phyloP scores from a whole-genome alignment of 257 asterid species.

The Plectranthus barbatus region DNA sequence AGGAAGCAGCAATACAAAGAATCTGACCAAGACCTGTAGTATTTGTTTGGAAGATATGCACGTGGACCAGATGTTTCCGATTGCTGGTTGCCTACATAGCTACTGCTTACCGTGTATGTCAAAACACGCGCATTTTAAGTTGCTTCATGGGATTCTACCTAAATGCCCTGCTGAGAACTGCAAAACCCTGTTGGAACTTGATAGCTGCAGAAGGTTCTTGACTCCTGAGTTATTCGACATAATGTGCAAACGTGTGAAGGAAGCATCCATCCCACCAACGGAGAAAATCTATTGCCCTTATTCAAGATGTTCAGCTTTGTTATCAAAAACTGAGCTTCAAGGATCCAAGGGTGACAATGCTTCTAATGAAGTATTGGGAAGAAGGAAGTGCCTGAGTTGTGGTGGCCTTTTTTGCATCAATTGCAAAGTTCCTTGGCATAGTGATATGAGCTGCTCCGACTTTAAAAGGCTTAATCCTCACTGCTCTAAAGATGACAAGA shows the following conservation, averaged over 20 bases:
- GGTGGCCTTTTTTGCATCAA: slow-evolving; percentile 36
- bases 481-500: slow-evolving; percentile 30
- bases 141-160: slow-evolving; percentile 42
- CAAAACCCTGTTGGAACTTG: slow-evolving; percentile 31
- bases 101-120: slow-evolving; percentile 48
- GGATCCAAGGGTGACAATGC: neutral
- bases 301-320: slow-evolving; percentile 40
- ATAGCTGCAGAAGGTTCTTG: slow-evolving; percentile 33
- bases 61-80: slow-evolving; percentile 27
- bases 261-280: slow-evolving; percentile 36
- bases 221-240: slow-evolving; percentile 34
- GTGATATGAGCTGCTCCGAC: slow-evolving; percentile 26
- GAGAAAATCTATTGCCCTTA: slow-evolving; percentile 56
- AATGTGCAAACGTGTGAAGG: slow-evolving; percentile 41
- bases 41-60: slow-evolving; percentile 45
- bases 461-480: slow-evolving; percentile 25
- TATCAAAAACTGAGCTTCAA: slow-evolving; percentile 34
- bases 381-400: slow-evolving; percentile 41
- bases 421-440: slow-evolving; percentile 64
- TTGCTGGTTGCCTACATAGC: slow-evolving; percentile 39
- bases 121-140: slow-evolving; percentile 38
- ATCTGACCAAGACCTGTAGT: slow-evolving; percentile 25
- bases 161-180: slow-evolving; percentile 47
- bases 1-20: slow-evolving; percentile 13
- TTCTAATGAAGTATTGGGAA: slow-evolving; percentile 1